Evolutionary conservation across 2,329 filamentous ascomycete genomes (phyloP), one percentile per base, ranked within the genome.

Genomic region (Macrophomina phaseolina): DNA sequence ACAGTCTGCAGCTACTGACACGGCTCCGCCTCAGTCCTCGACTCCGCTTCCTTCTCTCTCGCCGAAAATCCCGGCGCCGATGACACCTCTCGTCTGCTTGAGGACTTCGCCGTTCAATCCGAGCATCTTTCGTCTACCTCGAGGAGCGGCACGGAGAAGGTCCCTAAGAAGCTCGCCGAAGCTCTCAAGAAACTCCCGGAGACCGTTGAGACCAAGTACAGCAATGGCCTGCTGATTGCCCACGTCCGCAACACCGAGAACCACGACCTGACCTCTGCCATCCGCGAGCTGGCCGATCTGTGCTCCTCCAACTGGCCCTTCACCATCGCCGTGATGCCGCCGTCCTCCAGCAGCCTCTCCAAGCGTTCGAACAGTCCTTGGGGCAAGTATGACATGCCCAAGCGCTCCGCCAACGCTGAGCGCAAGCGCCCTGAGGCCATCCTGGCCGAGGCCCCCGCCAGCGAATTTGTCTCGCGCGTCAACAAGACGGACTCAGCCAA

Each of bases 261-360:
- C 46, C 28, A 34, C 34, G 60, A 55, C 45, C 46, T 67, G 53
- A 42, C 52, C 14, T 55, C 65, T 5, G 46, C 40, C 45, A 38
- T 64, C 16, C 60, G 65, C 49, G 45, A 67, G 48, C 65, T 64
- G 16, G 65, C 40, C 28, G 42, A 46, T 8, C 30, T 55, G 28
- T 55, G 48, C 64, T 70, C 51, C 34, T 70, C 60, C 45, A 68
- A 46, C 34, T 68, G 53, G 62, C 70, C 76, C 14, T 70, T 74
- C 45, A 81, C 78, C 28, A 67, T 81, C 18, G 76, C 80, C 60
- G 69, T 80, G 32, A 78, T 78, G 76, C 77, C 77, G 9, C 64
- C 77, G 6, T 67, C 72, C 5, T 73, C 73, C 5, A 67, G 72
- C 16, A 65, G 68, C 48, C 69, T 72, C 46, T 67, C 70, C 30